Percentiles rank a stretch among this genome's conserved stretches.
phyloP scores from a whole-genome alignment of 345 rosid species.

The Acer yangbiense region DNA sequence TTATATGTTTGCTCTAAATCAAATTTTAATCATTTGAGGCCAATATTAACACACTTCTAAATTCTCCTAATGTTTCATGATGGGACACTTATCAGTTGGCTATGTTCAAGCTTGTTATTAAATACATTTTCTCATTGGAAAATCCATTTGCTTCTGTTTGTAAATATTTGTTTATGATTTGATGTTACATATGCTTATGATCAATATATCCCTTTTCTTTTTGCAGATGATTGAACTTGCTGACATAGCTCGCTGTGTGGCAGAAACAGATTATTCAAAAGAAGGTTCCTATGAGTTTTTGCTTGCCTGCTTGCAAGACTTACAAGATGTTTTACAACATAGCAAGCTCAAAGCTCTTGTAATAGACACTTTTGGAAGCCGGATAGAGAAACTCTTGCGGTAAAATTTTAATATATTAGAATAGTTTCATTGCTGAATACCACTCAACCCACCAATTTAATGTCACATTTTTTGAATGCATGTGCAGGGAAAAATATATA shows the following conservation, averaged over 20 bases:
- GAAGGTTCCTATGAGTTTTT: slow-evolving; percentile 64
- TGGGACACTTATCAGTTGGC: slow-evolving; percentile 1
- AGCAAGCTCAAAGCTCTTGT: slow-evolving; percentile 79
- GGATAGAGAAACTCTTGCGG: slow-evolving; percentile 75
- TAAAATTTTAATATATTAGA: slow-evolving; percentile 24
- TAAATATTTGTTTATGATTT: slow-evolving; percentile 2
- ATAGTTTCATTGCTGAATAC: slow-evolving; percentile 14
- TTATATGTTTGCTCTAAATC: not conserved
- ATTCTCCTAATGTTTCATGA: not conserved
- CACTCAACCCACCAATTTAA: slow-evolving; percentile 12
- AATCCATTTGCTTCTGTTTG: slow-evolving; percentile 4
- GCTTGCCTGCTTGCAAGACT: slow-evolving; percentile 81
- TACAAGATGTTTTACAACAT: slow-evolving; percentile 65
- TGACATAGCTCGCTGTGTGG: slow-evolving; percentile 81
- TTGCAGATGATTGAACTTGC: slow-evolving; percentile 80
- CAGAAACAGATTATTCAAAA: slow-evolving; percentile 57
- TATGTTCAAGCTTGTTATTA: not conserved
- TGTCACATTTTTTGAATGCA: slow-evolving; percentile 10
- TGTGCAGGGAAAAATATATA: slow-evolving; percentile 73
- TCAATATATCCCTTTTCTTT: slow-evolving; percentile 7
- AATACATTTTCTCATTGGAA: not conserved
- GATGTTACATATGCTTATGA: not conserved
- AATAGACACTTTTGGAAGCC: slow-evolving; percentile 77
- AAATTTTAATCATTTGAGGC: not conserved
- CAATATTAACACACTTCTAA: not conserved